Evolutionary conservation across 129 eudicot species (phyloP).

Genomic region (Arctium minus): DNA sequence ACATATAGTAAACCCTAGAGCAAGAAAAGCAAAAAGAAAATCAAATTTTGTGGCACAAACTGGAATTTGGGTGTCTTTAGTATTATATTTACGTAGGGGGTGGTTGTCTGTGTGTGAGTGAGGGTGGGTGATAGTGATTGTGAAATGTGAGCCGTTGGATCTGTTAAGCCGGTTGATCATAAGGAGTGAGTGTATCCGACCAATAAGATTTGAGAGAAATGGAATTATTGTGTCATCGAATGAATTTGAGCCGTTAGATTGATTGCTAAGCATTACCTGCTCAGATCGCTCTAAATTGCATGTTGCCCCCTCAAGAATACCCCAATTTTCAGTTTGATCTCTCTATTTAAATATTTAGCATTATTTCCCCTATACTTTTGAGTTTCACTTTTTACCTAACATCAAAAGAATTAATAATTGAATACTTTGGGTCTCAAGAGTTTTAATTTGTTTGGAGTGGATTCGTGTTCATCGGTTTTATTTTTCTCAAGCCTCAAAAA

Average conservation of each 20-base stretch:
- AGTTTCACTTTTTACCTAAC: background rate
- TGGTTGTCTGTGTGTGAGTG: background rate
- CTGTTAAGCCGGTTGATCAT: slow-evolving; percentile 7
- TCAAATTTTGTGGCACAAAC: slow-evolving; percentile 12
- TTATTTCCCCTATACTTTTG: background rate
- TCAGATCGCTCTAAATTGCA: background rate
- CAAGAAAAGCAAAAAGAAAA: slow-evolving; percentile 22
- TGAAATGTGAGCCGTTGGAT: slow-evolving; percentile 26
- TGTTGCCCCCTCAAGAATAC: background rate
- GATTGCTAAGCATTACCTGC: background rate
- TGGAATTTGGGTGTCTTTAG: slow-evolving; percentile 6
- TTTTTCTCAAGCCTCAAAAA: background rate
- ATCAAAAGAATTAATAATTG: background rate
- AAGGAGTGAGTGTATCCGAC: background rate
- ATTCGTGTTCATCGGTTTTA: background rate
- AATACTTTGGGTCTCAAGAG: background rate
- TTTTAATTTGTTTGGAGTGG: background rate
- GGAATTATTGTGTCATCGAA: slow-evolving; percentile 26
- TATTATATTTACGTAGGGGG: background rate
- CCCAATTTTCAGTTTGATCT: background rate
- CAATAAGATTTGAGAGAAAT: slow-evolving; percentile 26
- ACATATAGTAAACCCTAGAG: slow-evolving; percentile 35
- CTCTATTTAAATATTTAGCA: background rate
- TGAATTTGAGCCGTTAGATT: slow-evolving; percentile 27
- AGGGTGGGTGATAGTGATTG: background rate